Evolutionary conservation across 73 alveolate genomes (phyloP).

Genomic region (Blepharisma japonicum): DNA sequence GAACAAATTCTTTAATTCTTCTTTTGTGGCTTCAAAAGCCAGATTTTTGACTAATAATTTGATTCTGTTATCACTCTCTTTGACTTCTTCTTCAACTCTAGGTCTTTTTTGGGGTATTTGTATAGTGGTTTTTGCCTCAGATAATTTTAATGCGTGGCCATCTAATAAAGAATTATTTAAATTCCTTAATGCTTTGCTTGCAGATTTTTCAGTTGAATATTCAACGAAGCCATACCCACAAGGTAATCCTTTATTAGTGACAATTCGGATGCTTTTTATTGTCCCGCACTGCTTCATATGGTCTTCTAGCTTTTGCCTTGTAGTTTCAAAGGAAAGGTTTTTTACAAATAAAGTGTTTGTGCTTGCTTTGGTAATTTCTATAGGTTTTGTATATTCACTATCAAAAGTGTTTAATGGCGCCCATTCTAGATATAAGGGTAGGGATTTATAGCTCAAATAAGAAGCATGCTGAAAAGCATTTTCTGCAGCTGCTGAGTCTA

Average conservation of each 20-base stretch:
- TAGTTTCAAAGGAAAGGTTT: slow-evolving; percentile 83
- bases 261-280: slow-evolving; percentile 76
- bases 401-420: slow-evolving; percentile 77
- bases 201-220: slow-evolving; percentile 74
- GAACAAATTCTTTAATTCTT: slow-evolving; percentile 83
- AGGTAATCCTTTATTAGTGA: slow-evolving; percentile 72
- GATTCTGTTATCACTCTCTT: slow-evolving; percentile 65
- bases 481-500: slow-evolving; percentile 74
- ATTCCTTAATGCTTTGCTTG: slow-evolving; percentile 82
- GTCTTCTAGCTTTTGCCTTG: slow-evolving; percentile 68
- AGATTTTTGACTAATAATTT: slow-evolving; percentile 80
- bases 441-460: slow-evolving; percentile 55
- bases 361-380: slow-evolving; percentile 52
- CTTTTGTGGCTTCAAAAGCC: slow-evolving; percentile 90
- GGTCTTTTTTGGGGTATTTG: slow-evolving; percentile 45
- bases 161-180: slow-evolving; percentile 79
- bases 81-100: slow-evolving; percentile 70
- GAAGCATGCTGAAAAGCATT: slow-evolving; percentile 86
- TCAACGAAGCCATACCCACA: slow-evolving; percentile 97
- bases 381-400: slow-evolving; percentile 44
- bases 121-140: slow-evolving; percentile 57
- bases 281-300: slow-evolving; percentile 69
- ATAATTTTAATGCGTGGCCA: slow-evolving; percentile 86
- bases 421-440: slow-evolving; percentile 80
- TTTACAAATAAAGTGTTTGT: slow-evolving; percentile 84